Evolutionary conservation across 768 basidiomycete species (phyloP).

Genomic region (Hygrophorus pudorinus): DNA sequence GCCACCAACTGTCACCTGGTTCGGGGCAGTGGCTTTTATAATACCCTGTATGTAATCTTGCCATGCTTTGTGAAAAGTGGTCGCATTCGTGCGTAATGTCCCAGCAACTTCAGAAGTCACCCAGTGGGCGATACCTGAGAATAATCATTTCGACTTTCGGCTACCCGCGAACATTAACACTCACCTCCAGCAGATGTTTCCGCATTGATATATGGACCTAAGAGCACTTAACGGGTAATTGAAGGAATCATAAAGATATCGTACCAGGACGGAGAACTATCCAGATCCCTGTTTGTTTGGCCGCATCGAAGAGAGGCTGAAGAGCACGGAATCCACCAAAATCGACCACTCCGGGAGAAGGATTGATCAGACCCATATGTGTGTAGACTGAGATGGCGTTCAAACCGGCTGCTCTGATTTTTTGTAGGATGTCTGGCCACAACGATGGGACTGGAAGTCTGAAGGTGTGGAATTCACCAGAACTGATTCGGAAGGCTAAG

Average conservation of each 20-base stretch:
- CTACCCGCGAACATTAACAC: too few species aligned
- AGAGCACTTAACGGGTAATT: neutral
- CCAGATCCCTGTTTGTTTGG: conserved; percentile 65
- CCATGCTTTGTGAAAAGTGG: conserved; percentile 66
- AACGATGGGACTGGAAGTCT: conserved; percentile 69
- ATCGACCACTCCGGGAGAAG: conserved; percentile 63
- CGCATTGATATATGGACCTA: conserved; percentile 57
- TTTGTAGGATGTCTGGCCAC: conserved; percentile 79
- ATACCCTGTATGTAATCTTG: conserved; percentile 60
- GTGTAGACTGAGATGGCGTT: conserved; percentile 73
- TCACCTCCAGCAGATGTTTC: conserved; percentile 70
- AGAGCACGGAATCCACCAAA: conserved; percentile 63
- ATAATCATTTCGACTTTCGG: too few species aligned
- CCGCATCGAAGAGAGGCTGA: conserved; percentile 64
- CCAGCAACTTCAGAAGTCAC: conserved; percentile 39
- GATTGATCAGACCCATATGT: conserved; percentile 74
- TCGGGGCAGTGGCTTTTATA: conserved; percentile 45
- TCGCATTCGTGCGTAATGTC: conserved; percentile 60
- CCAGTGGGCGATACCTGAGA: conserved; percentile 37
- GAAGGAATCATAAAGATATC: conserved; percentile 8
- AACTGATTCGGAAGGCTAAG: conserved; percentile 29
- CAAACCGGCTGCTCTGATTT: conserved; percentile 70
- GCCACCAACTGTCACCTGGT: conserved; percentile 65
- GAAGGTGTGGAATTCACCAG: conserved; percentile 81
- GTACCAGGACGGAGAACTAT: conserved; percentile 70